phyloP scores from a whole-genome alignment of 140 eudicot species.

The Erigeron philadelphicus region DNA sequence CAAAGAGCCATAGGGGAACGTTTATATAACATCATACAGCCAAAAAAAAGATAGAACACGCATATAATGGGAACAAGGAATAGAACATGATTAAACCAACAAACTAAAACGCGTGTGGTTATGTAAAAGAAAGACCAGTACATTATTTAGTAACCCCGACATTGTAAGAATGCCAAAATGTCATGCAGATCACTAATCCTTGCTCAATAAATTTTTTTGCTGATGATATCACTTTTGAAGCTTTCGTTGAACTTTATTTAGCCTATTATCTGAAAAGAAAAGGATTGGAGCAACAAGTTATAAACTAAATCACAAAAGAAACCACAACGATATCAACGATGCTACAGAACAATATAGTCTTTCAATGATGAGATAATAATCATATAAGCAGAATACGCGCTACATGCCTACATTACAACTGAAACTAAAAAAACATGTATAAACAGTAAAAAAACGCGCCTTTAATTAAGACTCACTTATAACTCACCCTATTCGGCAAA shows the following conservation, averaged over 20 bases:
- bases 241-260: slow-evolving; percentile 23
- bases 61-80: slow-evolving; percentile 34
- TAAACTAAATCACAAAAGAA: not conserved
- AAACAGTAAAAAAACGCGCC: not conserved
- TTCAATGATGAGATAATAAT: not conserved
- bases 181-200: slow-evolving; percentile 45
- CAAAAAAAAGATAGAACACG: slow-evolving; percentile 12
- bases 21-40: not conserved
- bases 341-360: slow-evolving; percentile 10
- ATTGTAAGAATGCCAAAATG: slow-evolving; percentile 45
- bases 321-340: slow-evolving; percentile 9
- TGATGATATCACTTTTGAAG: slow-evolving; percentile 22
- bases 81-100: not conserved
- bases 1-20: not conserved
- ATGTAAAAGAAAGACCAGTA: slow-evolving; percentile 33
- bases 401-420: slow-evolving; percentile 6
- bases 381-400: not conserved
- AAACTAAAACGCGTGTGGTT: slow-evolving; percentile 44
- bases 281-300: slow-evolving; percentile 28
- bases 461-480: not conserved
- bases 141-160: slow-evolving; percentile 73
- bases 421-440: not conserved
- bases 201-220: slow-evolving; percentile 33
- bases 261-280: slow-evolving; percentile 29
- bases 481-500: not conserved